phyloP scores from a whole-genome alignment of 2,329 filamentous ascomycete species.

The Trichoderma sp. region DNA sequence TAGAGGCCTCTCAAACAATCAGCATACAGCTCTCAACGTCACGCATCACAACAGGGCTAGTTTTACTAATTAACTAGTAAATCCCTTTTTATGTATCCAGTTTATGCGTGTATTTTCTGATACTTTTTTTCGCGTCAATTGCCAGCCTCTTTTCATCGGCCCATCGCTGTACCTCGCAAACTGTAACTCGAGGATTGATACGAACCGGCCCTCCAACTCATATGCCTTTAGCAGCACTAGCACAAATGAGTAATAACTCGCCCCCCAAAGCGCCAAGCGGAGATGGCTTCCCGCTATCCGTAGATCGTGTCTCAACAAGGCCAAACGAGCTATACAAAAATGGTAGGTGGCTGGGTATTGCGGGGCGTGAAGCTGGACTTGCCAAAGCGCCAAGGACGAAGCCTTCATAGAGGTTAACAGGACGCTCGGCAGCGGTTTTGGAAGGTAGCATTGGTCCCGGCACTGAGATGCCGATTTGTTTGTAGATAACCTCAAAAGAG shows the following conservation, averaged over 20 bases:
- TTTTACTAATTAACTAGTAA: no score
- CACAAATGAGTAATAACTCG: neutral
- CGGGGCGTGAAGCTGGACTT: neutral
- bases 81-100: no score
- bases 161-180: neutral
- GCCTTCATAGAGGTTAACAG: no score
- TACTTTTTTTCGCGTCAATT: no score
- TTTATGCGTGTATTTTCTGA: no score
- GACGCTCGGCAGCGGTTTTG: neutral
- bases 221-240: neutral
- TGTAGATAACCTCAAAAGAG: neutral
- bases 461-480: constrained; percentile 7
- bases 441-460: constrained; percentile 11
- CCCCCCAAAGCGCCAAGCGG: neutral
- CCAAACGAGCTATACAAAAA: constrained; percentile 3
- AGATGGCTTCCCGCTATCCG: constrained; percentile 8
- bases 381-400: neutral
- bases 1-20: no score
- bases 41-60: no score
- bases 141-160: neutral
- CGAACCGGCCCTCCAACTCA: neutral
- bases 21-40: no score
- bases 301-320: neutral
- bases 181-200: neutral
- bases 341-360: neutral